Evolutionary conservation across 257 asterid species (phyloP).

Genomic region (Fraxinus anomala): DNA sequence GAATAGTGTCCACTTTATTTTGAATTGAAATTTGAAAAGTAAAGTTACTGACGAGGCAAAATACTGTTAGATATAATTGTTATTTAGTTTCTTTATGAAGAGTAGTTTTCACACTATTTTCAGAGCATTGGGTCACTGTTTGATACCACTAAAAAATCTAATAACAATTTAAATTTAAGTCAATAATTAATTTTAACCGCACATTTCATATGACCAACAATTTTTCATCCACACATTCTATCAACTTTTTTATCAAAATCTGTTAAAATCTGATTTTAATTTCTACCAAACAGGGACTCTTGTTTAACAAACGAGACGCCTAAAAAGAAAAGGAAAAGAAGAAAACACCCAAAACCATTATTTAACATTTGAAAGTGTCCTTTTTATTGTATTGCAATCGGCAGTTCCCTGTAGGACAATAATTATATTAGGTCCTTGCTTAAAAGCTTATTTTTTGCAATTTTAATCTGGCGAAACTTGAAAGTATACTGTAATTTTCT

Average conservation of each 20-base stretch:
- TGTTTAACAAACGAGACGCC: background rate
- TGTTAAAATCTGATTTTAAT: too few relatives aligned
- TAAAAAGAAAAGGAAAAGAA: too few relatives aligned
- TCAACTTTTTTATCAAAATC: too few relatives aligned
- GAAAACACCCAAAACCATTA: background rate
- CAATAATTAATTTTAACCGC: too few relatives aligned
- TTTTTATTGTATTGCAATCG: background rate
- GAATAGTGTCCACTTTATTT: conserved; percentile 10
- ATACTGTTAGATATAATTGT: background rate
- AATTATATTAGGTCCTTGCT: background rate
- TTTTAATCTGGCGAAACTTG: background rate
- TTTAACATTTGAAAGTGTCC: background rate
- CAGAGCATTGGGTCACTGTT: background rate
- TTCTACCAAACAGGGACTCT: too few relatives aligned
- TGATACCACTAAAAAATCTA: too few relatives aligned
- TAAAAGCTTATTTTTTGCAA: background rate
- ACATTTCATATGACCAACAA: too few relatives aligned
- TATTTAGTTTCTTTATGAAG: background rate
- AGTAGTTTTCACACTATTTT: background rate
- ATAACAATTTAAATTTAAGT: too few relatives aligned
- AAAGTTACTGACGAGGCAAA: background rate
- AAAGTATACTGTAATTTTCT: background rate
- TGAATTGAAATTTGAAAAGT: background rate
- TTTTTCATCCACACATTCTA: too few relatives aligned
- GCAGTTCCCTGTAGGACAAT: background rate